Evolutionary conservation across 768 basidiomycete genomes (phyloP), one percentile per base, ranked within the genome.

Genomic region (Tulasnella sp.): DNA sequence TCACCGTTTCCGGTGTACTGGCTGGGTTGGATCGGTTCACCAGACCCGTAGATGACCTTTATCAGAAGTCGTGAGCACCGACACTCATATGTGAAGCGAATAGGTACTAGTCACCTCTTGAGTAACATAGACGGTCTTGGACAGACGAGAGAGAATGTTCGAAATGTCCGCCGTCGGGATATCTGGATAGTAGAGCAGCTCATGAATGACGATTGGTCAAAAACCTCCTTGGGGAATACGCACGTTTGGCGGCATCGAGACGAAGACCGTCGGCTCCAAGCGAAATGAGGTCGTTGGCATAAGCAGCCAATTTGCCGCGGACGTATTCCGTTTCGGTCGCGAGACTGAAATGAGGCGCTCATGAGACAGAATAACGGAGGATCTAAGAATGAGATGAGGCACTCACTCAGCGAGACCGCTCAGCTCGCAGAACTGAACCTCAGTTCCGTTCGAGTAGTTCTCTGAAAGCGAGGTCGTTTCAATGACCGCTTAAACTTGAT

Each of bases 271-370:
- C 67, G 0, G 86, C 83, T 0, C 88, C 88, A 9, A 90, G 81
- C 0, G 85, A 85, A 39, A 89, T 73, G 3, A 90, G 78, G 67
- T 90, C 87, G 75, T 89, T 88, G 7, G 78, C 86, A 76, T 89
- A 89, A 35, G 78, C 74, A 0, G 87, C 88, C 3, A 90, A 82
- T 3, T 81, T 78, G 1, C 78, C 78, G 22, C 85, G 83, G 29
- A 90, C 89, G 71, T 87, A 85, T 63, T 85, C 84, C 0, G 87
- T 87, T 1, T 87, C 86, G 0, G 89, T 90, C 0, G 84, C 87
- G 17, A 90, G 82, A 47, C 76, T 88, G 40, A n/a, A 37, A 22
- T 72, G n/a, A 47, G 34, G 36, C 1, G 19, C 12, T n/a, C n/a
- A n/a, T n/a, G n/a, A n/a, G n/a, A n/a, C n/a, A n/a, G n/a, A n/a